Evolutionary conservation across 1,284 basidiomycete species (phyloP).

Genomic region (Afroboletus lepidellus): DNA sequence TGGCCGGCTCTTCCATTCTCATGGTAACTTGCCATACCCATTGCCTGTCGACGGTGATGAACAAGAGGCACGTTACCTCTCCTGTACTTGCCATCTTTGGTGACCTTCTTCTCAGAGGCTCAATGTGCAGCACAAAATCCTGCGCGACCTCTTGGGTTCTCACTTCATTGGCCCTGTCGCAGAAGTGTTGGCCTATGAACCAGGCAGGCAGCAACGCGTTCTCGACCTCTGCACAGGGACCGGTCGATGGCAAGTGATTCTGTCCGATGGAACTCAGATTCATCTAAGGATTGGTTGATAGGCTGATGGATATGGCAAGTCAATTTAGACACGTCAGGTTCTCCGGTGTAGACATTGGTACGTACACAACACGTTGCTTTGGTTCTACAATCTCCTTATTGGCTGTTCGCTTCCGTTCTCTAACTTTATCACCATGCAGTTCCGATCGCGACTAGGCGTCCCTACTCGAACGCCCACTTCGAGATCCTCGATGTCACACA

Average conservation of each 20-base stretch:
- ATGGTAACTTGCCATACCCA: conserved; percentile 57
- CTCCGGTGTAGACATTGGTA: conserved; percentile 71
- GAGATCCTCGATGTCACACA: conserved; percentile 61
- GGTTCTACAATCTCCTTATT: conserved; percentile 9
- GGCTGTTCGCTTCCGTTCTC: conserved; percentile 2
- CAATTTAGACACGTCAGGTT: conserved; percentile 63
- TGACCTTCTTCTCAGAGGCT: conserved; percentile 43
- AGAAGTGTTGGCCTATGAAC: conserved; percentile 44
- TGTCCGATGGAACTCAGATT: conserved; percentile 18
- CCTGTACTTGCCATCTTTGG: background rate
- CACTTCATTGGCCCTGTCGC: conserved; percentile 59
- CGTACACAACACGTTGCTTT: conserved; percentile 22
- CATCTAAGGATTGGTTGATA: conserved; percentile 33
- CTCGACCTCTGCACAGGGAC: conserved; percentile 72
- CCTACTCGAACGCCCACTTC: conserved; percentile 57
- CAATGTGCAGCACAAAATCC: conserved; percentile 47
- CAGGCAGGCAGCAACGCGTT: conserved; percentile 44
- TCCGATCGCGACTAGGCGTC: conserved; percentile 63
- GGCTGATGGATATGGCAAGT: conserved; percentile 70
- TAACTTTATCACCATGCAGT: conserved; percentile 40
- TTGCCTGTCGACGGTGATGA: conserved; percentile 66
- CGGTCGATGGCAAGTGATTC: conserved; percentile 57
- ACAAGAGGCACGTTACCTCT: conserved; percentile 47
- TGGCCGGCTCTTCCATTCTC: conserved; percentile 65
- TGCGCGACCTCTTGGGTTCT: conserved; percentile 46